These are phyloP conservation scores for Pyrenophora graminea DNA, from an alignment of 2,329 filamentous ascomycete genomes.

Conservation along the genomic window DNA sequence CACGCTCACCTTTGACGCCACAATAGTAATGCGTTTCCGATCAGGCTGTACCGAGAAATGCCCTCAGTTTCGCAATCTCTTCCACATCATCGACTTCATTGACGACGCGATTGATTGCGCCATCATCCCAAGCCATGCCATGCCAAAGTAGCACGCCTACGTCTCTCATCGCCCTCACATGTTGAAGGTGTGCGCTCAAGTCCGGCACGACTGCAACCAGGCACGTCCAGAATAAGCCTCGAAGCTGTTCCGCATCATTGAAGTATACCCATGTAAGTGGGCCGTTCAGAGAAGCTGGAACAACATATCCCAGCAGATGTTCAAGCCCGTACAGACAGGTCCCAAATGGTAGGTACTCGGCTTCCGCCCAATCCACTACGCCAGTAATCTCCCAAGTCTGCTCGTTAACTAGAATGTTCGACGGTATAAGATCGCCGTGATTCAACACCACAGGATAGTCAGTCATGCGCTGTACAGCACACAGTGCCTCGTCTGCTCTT, in stretches of 20 bases:
- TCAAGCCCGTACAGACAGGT: constrained; percentile 65
- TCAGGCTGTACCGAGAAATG: constrained; percentile 34
- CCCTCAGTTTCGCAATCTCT: constrained; percentile 60
- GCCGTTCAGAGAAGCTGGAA: constrained; percentile 1
- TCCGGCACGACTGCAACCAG: constrained; percentile 45
- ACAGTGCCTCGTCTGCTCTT: constrained; percentile 21
- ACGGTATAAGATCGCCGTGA: constrained; percentile 64
- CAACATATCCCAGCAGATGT: constrained; percentile 59
- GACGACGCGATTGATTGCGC: constrained; percentile 62
- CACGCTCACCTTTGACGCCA: not conserved
- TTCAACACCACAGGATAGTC: constrained; percentile 60
- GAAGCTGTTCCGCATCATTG: constrained; percentile 49
- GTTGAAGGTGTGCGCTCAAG: constrained; percentile 40
- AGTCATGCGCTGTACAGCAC: constrained; percentile 51
- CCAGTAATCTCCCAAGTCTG: constrained; percentile 55
- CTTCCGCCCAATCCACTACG: constrained; percentile 68
- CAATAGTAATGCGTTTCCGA: not conserved
- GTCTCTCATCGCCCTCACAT: constrained; percentile 52
- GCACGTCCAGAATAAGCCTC: constrained; percentile 57
- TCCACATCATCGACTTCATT: constrained; percentile 55
- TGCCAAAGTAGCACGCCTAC: constrained; percentile 66
- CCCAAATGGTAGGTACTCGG: constrained; percentile 64
- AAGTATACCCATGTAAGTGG: constrained; percentile 48
- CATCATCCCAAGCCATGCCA: constrained; percentile 67
- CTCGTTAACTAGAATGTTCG: constrained; percentile 60